A percentile compares a stretch with the other conserved stretches of the same genome.
Conservation (phyloP, 164 flowering plant genomes). For the Vitis cinerea region DNA sequence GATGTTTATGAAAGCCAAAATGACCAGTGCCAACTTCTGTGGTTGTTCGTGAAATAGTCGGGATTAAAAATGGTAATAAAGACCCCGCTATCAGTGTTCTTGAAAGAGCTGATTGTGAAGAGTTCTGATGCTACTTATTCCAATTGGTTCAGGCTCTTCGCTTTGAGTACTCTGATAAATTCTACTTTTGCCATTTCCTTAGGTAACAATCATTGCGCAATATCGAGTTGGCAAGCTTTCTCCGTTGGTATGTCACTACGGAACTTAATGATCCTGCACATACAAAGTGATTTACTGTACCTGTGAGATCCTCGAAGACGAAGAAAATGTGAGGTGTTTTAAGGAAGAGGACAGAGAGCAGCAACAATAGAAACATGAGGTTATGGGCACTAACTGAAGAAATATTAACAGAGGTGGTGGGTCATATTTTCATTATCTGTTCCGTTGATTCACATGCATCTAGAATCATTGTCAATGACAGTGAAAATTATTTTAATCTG, state of each 20-base stretch:
- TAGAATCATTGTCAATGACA: constrained; percentile 84
- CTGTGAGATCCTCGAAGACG: constrained; percentile 88
- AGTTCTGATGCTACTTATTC: constrained; percentile 92
- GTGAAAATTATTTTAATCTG: constrained; percentile 74
- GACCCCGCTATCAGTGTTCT: constrained; percentile 88
- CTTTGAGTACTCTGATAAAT: constrained; percentile 91
- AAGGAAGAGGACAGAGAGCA: too few relatives aligned
- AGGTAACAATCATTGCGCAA: constrained; percentile 82
- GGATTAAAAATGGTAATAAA: too few relatives aligned
- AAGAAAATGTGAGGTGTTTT: constrained; percentile 49
- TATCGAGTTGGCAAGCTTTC: constrained; percentile 97
- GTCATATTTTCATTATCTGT: constrained; percentile 90
- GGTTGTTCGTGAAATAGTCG: too few relatives aligned
- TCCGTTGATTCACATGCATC: constrained; percentile 86
- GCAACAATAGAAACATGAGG: constrained; percentile 30
- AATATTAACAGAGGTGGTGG: constrained; percentile 92
- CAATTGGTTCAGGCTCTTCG: constrained; percentile 99
- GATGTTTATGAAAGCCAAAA: too few relatives aligned
- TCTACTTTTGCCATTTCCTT: constrained; percentile 88
- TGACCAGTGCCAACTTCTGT: too few relatives aligned
- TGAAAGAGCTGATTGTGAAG: constrained; percentile 99
- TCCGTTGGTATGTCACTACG: constrained; percentile 98
- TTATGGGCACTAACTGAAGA: constrained; percentile 89
- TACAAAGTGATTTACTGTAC: constrained; percentile 92
- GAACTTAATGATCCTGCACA: constrained; percentile 96